Conservation (phyloP, 2,329 filamentous ascomycete genomes). For the Karstenula rhodostoma region DNA sequence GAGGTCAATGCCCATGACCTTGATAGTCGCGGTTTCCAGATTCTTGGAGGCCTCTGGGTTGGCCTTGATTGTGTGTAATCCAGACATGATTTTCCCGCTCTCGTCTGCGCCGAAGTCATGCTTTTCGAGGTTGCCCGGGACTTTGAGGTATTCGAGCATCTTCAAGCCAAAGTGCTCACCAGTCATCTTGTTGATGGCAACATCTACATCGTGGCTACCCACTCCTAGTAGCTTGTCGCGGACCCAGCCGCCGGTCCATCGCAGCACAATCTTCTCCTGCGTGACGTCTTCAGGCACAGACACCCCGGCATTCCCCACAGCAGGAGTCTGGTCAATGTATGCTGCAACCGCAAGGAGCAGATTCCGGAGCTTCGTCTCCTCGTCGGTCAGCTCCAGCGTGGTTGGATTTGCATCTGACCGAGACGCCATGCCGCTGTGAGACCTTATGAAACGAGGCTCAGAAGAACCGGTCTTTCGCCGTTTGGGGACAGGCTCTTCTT, state of each 20-base stretch:
- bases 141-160: slow-evolving; percentile 73
- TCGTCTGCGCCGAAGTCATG: slow-evolving; percentile 61
- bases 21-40: slow-evolving; percentile 88
- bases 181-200: slow-evolving; percentile 86
- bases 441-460: slow-evolving; percentile 30
- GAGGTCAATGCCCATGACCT: slow-evolving; percentile 84
- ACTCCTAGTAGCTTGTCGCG: slow-evolving; percentile 81
- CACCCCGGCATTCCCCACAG: slow-evolving; percentile 39
- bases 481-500: slow-evolving; percentile 42
- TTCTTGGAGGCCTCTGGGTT: slow-evolving; percentile 98
- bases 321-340: slow-evolving; percentile 64
- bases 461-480: slow-evolving; percentile 35
- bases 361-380: slow-evolving; percentile 75
- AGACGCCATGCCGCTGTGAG: slow-evolving; percentile 42
- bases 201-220: slow-evolving; percentile 81
- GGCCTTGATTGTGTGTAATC: slow-evolving; percentile 84
- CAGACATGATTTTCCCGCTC: slow-evolving; percentile 68
- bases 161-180: slow-evolving; percentile 76
- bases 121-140: slow-evolving; percentile 66
- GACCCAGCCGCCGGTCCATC: slow-evolving; percentile 88
- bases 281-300: slow-evolving; percentile 55
- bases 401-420: slow-evolving; percentile 21
- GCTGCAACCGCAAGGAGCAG: slow-evolving; percentile 83
- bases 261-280: slow-evolving; percentile 59
- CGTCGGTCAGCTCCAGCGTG: slow-evolving; percentile 68